Conservation (phyloP, 2,329 filamentous ascomycete species). For the Hyphodiscus sp. region DNA sequence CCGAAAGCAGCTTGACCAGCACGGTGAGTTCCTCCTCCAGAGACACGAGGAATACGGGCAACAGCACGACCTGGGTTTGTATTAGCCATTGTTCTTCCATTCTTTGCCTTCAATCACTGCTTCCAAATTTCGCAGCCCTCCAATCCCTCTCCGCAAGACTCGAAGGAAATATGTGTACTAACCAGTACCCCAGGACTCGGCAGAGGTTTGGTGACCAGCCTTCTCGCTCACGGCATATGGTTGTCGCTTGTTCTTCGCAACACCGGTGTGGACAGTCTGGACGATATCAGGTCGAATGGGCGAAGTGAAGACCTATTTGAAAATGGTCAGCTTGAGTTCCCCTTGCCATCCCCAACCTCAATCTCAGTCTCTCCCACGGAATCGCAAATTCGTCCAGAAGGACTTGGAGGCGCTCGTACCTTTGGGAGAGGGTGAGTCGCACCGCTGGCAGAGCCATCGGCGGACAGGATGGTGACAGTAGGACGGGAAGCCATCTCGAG, state of each 20-base stretch:
- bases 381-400: neutral
- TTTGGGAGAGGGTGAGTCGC: slow-evolving; percentile 87
- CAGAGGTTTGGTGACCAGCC: slow-evolving; percentile 99
- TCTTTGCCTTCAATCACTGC: neutral
- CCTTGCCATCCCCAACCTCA: slow-evolving; percentile 1
- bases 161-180: slow-evolving; percentile 37
- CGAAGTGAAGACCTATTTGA: slow-evolving; percentile 71
- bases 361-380: slow-evolving; percentile 2
- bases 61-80: slow-evolving; percentile 77
- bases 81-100: slow-evolving; percentile 19
- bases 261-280: slow-evolving; percentile 91
- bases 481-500: slow-evolving; percentile 80
- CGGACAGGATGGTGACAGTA: slow-evolving; percentile 94
- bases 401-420: slow-evolving; percentile 20
- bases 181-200: slow-evolving; percentile 99
- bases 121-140: neutral
- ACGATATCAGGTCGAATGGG: slow-evolving; percentile 99
- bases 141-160: slow-evolving; percentile 3
- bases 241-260: slow-evolving; percentile 99
- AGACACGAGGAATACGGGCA: slow-evolving; percentile 99
- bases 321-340: slow-evolving; percentile 19
- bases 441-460: slow-evolving; percentile 88
- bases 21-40: slow-evolving; percentile 99
- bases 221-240: slow-evolving; percentile 99
- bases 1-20: slow-evolving; percentile 99